Percentiles rank a stretch among this genome's conserved stretches.
Conservation (phyloP, 305 asterid genomes). For the Rubia peregrina region DNA sequence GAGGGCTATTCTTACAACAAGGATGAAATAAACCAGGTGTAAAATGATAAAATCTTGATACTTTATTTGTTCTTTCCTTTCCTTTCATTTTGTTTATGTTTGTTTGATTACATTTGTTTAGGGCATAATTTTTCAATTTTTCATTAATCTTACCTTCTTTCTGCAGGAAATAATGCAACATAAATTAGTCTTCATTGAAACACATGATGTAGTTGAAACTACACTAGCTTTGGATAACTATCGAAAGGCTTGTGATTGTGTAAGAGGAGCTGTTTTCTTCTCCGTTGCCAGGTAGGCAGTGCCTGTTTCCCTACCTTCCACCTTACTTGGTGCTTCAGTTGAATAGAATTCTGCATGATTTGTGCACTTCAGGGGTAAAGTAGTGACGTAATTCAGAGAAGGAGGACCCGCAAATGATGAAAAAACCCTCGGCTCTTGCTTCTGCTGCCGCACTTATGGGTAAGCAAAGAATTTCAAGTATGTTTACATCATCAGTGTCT, state of each 20-base stretch:
- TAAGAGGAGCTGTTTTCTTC: constrained; percentile 98
- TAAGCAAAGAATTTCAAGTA: constrained; percentile 67
- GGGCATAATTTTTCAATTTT: neutral
- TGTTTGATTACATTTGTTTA: neutral
- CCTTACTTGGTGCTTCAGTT: neutral
- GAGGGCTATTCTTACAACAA: constrained; percentile 67
- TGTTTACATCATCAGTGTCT: constrained; percentile 78
- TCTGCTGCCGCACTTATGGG: constrained; percentile 91
- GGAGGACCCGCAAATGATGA: constrained; percentile 41
- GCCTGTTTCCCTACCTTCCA: neutral
- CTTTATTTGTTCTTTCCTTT: too few relatives aligned
- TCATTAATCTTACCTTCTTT: constrained; percentile 22
- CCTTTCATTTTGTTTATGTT: neutral
- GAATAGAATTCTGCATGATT: neutral
- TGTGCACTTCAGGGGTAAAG: neutral
- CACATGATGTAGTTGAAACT: constrained; percentile 98
- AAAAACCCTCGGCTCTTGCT: constrained; percentile 58
- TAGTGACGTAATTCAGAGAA: constrained; percentile 39
- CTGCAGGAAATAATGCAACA: constrained; percentile 97
- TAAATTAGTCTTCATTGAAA: constrained; percentile 96
- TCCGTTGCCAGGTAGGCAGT: constrained; percentile 90
- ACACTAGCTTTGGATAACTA: constrained; percentile 94
- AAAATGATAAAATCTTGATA: neutral
- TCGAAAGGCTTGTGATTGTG: constrained; percentile 98
- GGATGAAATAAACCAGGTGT: constrained; percentile 88